Evolutionary conservation across 768 basidiomycete genomes (phyloP).

Genomic region (Gelatoporia subvermispora): DNA sequence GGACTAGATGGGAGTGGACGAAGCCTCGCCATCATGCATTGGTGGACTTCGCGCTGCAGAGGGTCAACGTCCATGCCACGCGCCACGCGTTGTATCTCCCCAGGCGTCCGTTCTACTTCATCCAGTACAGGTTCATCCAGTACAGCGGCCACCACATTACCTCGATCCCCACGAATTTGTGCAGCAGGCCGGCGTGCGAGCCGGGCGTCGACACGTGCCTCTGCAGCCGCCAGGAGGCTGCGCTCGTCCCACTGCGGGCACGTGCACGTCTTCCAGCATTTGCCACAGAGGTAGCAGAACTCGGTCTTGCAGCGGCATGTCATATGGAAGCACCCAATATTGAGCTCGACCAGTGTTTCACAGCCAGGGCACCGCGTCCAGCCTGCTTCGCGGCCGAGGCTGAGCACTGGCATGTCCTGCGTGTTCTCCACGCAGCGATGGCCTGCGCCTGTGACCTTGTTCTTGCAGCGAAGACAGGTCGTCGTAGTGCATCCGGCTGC

Average conservation of each 20-base stretch:
- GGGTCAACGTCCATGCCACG: too few relatives aligned
- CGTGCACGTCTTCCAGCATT: conserved; percentile 21
- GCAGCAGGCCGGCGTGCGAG: too few relatives aligned
- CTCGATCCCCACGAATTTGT: too few relatives aligned
- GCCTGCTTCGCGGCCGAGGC: conserved; percentile 10
- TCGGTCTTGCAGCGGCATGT: conserved; percentile 22
- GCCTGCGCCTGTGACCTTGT: background rate
- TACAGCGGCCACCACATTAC: too few relatives aligned
- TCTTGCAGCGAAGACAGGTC: conserved; percentile 10
- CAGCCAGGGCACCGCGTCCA: conserved; percentile 26
- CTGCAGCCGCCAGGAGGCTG: too few relatives aligned
- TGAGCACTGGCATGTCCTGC: conserved; percentile 13
- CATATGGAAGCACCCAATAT: conserved; percentile 25
- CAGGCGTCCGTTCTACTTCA: too few relatives aligned
- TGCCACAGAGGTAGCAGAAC: conserved; percentile 18
- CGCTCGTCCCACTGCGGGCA: conserved; percentile 10
- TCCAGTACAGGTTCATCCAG: too few relatives aligned
- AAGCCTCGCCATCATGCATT: too few relatives aligned
- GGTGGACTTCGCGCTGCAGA: too few relatives aligned
- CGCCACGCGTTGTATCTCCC: too few relatives aligned
- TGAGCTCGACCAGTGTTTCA: conserved; percentile 24
- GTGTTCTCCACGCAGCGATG: conserved; percentile 26
- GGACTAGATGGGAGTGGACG: too few relatives aligned
- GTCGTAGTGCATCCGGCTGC: conserved; percentile 1
- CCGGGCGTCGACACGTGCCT: too few relatives aligned